These are phyloP conservation scores for Dendrothele bispora DNA, from an alignment of 768 basidiomycete species.

Conservation along the genomic window DNA sequence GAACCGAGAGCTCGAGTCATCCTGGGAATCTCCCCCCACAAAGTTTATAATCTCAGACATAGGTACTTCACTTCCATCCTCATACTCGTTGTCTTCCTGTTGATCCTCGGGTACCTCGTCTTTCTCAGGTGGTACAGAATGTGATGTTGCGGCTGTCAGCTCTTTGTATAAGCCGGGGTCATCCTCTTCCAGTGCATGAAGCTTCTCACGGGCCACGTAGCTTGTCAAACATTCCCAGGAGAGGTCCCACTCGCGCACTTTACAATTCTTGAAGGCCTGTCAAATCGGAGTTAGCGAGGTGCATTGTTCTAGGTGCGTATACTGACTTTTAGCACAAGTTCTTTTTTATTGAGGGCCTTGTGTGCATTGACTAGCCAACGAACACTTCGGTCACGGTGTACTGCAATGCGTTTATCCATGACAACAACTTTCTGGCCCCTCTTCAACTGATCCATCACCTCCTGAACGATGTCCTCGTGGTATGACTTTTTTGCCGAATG, in stretches of 20 bases:
- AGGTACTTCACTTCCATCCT: not conserved
- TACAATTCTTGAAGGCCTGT: slow-evolving; percentile 27
- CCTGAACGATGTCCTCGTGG: too few relatives aligned
- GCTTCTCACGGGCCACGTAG: slow-evolving; percentile 10
- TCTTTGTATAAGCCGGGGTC: slow-evolving; percentile 19
- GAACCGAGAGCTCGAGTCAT: not conserved
- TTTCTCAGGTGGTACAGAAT: not conserved
- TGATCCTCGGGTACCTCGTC: not conserved
- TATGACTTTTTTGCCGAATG: too few relatives aligned
- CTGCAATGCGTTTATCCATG: slow-evolving; percentile 21
- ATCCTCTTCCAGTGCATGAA: slow-evolving; percentile 9
- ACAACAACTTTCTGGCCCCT: too few relatives aligned
- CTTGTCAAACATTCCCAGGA: slow-evolving; percentile 23
- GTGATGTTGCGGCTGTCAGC: slow-evolving; percentile 2
- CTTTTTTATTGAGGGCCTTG: slow-evolving; percentile 22
- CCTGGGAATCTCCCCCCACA: not conserved
- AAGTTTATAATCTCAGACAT: not conserved
- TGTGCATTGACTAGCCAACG: slow-evolving; percentile 35
- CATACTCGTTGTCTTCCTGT: not conserved
- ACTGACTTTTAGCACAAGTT: slow-evolving; percentile 30
- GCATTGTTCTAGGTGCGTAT: not conserved
- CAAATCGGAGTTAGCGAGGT: not conserved
- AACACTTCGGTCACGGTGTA: slow-evolving; percentile 21
- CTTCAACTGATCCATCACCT: too few relatives aligned
- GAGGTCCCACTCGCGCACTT: slow-evolving; percentile 23